phyloP scores from a whole-genome alignment of 495 filamentous ascomycete species.

The Tuber aestivum region DNA sequence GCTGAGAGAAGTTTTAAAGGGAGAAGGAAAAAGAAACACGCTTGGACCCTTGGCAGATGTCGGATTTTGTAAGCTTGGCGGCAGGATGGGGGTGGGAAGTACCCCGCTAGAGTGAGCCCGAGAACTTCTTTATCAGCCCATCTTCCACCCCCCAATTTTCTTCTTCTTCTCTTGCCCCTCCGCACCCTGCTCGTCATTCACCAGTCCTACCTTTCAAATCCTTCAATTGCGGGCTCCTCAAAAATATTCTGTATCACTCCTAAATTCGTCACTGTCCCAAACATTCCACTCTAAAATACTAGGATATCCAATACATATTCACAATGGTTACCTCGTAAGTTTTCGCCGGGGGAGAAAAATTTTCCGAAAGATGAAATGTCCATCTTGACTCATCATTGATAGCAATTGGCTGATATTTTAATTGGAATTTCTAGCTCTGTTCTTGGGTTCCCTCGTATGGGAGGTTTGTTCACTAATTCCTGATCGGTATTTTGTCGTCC shows the following conservation, averaged over 20 bases:
- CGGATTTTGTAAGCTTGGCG: background rate
- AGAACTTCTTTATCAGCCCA: slow-evolving; percentile 1
- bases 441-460: slow-evolving; percentile 90
- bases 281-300: background rate
- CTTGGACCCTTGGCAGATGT: background rate
- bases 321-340: slow-evolving; percentile 42
- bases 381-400: background rate
- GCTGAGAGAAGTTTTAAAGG: background rate
- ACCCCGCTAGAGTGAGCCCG: background rate
- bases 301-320: background rate
- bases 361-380: background rate
- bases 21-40: background rate
- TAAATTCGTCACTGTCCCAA: slow-evolving; percentile 13
- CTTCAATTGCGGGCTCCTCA: slow-evolving; percentile 11
- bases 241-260: slow-evolving; percentile 16
- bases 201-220: slow-evolving; percentile 8
- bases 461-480: slow-evolving; percentile 44
- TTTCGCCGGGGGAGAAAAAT: background rate
- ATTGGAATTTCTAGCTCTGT: slow-evolving; percentile 49
- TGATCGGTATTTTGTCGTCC: background rate
- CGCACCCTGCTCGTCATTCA: slow-evolving; percentile 12
- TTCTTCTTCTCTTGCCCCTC: slow-evolving; percentile 15
- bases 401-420: slow-evolving; percentile 18
- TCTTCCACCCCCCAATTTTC: slow-evolving; percentile 14
- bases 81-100: background rate